Percentiles rank a stretch among this genome's conserved stretches.
These are phyloP conservation scores for Hippophae gyantsensis DNA, from an alignment of 306 rosid genomes.

Conservation along the genomic window DNA sequence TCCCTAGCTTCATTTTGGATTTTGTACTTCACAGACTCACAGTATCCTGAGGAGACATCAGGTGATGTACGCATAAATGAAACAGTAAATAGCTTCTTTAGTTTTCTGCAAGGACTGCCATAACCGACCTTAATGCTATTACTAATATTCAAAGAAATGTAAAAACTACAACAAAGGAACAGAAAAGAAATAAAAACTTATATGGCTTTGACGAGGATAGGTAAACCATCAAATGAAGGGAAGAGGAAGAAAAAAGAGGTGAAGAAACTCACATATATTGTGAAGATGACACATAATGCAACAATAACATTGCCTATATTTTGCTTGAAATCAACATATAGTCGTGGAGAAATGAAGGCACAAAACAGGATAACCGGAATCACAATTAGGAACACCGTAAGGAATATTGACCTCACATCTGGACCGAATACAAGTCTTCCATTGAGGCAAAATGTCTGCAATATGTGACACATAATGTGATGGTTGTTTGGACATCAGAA, in stretches of 20 bases:
- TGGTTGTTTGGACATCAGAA: neutral
- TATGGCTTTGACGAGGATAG: neutral
- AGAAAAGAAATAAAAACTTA: neutral
- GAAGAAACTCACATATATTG: conserved; percentile 29
- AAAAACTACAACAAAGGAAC: too few species aligned
- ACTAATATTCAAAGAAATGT: neutral
- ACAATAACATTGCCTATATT: conserved; percentile 18
- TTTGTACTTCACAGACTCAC: neutral
- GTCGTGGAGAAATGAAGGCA: conserved; percentile 22
- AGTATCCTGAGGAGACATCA: neutral
- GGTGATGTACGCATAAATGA: neutral
- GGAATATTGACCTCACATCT: conserved; percentile 28
- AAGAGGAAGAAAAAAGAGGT: neutral
- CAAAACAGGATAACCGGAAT: conserved; percentile 29
- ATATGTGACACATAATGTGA: neutral
- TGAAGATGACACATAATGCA: conserved; percentile 8
- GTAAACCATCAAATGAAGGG: neutral
- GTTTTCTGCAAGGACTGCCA: neutral
- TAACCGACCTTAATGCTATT: neutral
- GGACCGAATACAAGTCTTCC: conserved; percentile 38
- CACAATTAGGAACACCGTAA: conserved; percentile 28
- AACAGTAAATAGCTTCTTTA: neutral
- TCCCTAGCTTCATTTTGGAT: neutral
- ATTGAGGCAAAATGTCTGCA: conserved; percentile 27
- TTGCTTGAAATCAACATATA: conserved; percentile 11